phyloP scores from a whole-genome alignment of 2,329 filamentous ascomycete species.

The Emmonsiellopsis sp. region DNA sequence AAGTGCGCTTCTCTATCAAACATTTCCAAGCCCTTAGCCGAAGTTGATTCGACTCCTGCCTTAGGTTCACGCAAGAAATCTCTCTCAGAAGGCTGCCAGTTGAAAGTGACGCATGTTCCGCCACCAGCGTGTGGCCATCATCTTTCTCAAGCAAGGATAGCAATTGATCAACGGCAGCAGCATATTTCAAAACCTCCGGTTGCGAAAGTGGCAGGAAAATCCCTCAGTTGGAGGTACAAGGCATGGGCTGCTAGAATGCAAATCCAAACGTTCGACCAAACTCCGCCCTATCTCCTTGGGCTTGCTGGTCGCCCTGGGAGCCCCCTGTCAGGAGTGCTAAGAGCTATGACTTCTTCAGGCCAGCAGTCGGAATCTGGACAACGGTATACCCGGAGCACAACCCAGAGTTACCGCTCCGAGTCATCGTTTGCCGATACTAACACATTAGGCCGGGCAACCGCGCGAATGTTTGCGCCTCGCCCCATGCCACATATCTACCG shows the following conservation, averaged over 20 bases:
- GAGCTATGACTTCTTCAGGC: slow-evolving; percentile 12
- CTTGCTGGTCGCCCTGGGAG: slow-evolving; percentile 28
- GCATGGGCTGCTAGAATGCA: slow-evolving; percentile 32
- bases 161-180: background rate
- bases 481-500: background rate
- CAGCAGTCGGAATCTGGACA: slow-evolving; percentile 1
- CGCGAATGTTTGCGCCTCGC: background rate
- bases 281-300: slow-evolving; percentile 9
- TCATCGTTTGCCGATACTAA: background rate
- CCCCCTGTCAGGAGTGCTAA: slow-evolving; percentile 22
- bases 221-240: slow-evolving; percentile 20
- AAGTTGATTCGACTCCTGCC: too few species aligned
- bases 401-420: background rate
- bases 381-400: background rate
- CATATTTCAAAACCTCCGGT: background rate
- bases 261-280: slow-evolving; percentile 16
- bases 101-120: too few species aligned
- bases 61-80: too few species aligned
- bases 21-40: too few species aligned
- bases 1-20: too few species aligned
- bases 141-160: background rate
- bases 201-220: background rate
- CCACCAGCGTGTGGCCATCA: background rate
- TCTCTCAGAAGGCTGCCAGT: too few species aligned
- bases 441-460: background rate